Evolutionary conservation across 192 early-diverging fungal species (phyloP).

Genomic region (Paraglomus brasilianum): DNA sequence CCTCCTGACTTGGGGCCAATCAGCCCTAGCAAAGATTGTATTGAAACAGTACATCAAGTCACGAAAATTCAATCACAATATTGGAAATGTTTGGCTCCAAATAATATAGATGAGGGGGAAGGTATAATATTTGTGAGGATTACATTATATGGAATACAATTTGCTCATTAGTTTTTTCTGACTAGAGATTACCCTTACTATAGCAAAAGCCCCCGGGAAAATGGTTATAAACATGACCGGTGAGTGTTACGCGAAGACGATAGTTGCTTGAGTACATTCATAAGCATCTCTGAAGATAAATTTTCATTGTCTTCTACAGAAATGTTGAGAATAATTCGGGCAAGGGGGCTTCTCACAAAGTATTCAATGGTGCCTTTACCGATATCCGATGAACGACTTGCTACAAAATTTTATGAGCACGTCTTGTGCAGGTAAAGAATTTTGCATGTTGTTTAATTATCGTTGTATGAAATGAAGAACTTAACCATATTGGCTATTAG

Average conservation of each 20-base stretch:
- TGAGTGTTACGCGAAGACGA: background rate
- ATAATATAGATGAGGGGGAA: conserved; percentile 33
- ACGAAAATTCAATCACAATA: conserved; percentile 46
- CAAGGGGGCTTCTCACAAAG: conserved; percentile 4
- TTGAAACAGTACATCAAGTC: conserved; percentile 50
- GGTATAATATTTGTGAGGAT: conserved; percentile 24
- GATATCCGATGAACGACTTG: conserved; percentile 32
- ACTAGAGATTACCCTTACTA: background rate
- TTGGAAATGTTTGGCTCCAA: conserved; percentile 46
- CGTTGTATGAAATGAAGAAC: background rate
- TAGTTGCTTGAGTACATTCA: background rate
- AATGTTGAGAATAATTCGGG: conserved; percentile 16
- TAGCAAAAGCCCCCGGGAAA: background rate
- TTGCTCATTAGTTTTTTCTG: background rate
- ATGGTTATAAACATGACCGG: conserved; percentile 4
- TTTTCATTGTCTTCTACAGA: background rate
- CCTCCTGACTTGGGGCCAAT: conserved; percentile 40
- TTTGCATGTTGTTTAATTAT: background rate
- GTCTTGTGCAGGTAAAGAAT: conserved; percentile 41
- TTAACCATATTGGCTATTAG: background rate
- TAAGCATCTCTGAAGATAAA: background rate
- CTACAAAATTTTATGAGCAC: conserved; percentile 31
- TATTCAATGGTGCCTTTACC: conserved; percentile 25
- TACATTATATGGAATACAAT: background rate
- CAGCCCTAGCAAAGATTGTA: conserved; percentile 42